Evolutionary conservation across 1,284 basidiomycete species (phyloP).

Genomic region (Marasmius fiardii): DNA sequence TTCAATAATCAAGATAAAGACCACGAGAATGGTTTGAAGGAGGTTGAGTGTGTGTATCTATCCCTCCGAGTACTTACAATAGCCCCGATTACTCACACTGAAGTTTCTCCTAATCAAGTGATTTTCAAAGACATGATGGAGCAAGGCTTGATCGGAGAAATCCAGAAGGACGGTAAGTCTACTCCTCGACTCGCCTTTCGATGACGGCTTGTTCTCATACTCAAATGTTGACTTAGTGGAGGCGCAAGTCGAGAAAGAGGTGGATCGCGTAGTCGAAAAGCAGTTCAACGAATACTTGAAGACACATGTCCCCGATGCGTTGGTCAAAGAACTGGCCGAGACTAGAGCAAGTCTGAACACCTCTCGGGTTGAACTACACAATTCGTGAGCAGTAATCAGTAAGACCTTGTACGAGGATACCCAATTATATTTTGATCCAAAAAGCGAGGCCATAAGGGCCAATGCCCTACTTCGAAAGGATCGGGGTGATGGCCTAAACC

Average conservation of each 20-base stretch:
- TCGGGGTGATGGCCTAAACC: conserved; percentile 30
- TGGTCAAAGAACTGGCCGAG: conserved; percentile 43
- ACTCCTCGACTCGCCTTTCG: background rate
- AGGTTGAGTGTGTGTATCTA: conserved; percentile 40
- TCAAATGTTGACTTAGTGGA: conserved; percentile 40
- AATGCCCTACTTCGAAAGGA: conserved; percentile 41
- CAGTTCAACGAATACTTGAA: conserved; percentile 43
- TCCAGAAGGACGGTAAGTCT: conserved; percentile 39
- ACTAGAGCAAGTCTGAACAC: conserved; percentile 46
- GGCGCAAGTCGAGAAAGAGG: conserved; percentile 37
- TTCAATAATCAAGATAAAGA: conserved; percentile 16
- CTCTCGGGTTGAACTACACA: conserved; percentile 47
- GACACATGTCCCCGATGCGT: conserved; percentile 38
- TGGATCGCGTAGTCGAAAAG: conserved; percentile 44
- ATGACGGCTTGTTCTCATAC: background rate
- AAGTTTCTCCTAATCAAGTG: conserved; percentile 26
- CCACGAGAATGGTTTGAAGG: conserved; percentile 40
- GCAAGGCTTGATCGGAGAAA: conserved; percentile 38
- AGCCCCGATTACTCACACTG: too few relatives aligned
- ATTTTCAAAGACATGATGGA: conserved; percentile 44
- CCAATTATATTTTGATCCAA: conserved; percentile 37
- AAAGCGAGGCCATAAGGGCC: conserved; percentile 48
- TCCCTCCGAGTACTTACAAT: too few relatives aligned
- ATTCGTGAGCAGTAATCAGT: conserved; percentile 40
- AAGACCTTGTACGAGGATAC: background rate